These are phyloP conservation scores for Phaeotremella fagi DNA, from an alignment of 768 basidiomycete species.

Conservation along the genomic window DNA sequence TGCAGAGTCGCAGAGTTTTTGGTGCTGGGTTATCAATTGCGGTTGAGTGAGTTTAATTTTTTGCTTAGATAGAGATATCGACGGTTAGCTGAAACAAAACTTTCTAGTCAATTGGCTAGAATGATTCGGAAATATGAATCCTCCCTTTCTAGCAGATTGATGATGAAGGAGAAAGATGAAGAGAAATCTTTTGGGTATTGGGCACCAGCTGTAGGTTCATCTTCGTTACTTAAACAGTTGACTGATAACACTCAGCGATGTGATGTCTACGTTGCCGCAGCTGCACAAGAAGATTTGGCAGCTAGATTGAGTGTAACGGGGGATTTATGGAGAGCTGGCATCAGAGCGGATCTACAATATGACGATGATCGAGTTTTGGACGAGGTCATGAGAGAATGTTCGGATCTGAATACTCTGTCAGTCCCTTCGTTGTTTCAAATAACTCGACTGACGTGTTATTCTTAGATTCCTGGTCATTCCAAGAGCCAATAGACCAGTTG, in stretches of 20 bases:
- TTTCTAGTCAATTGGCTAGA: constrained; percentile 31
- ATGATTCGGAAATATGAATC: constrained; percentile 40
- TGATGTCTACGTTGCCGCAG: constrained; percentile 43
- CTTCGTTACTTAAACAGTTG: not conserved
- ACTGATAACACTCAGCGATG: constrained; percentile 26
- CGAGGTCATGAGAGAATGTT: constrained; percentile 39
- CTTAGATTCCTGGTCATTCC: constrained; percentile 43
- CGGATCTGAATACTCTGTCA: constrained; percentile 44
- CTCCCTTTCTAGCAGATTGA: constrained; percentile 28
- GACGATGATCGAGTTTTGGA: constrained; percentile 42
- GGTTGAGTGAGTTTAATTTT: constrained; percentile 32
- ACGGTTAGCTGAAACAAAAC: not conserved
- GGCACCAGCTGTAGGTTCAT: constrained; percentile 35
- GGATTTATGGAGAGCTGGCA: constrained; percentile 45
- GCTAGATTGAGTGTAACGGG: constrained; percentile 34
- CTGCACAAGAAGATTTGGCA: constrained; percentile 32
- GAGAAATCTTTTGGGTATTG: constrained; percentile 44
- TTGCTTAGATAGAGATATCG: not conserved
- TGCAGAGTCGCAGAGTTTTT: constrained; percentile 26
- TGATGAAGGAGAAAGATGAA: constrained; percentile 35
- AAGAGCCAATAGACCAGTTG: constrained; percentile 28
- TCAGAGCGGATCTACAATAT: constrained; percentile 46
- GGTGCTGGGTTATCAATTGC: constrained; percentile 46
- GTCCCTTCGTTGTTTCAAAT: constrained; percentile 1
- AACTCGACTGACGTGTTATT: constrained; percentile 1